A percentile compares a stretch with the other conserved stretches of the same genome.
Evolutionary conservation across 192 early-diverging fungal genomes (phyloP).

Genomic region (Oehlia diaphana): DNA sequence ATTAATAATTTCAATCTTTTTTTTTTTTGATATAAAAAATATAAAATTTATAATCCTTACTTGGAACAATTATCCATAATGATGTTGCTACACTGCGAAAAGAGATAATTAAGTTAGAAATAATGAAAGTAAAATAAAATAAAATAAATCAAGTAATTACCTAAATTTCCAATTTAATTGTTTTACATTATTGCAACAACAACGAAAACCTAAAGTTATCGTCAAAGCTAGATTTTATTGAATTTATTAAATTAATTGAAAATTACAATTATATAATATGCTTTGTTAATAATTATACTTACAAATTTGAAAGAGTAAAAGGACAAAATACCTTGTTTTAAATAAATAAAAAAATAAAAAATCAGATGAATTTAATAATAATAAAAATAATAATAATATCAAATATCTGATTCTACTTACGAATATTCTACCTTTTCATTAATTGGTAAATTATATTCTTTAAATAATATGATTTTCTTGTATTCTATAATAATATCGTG

Average conservation of each 20-base stretch:
- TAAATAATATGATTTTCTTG: background rate
- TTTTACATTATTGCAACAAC: background rate
- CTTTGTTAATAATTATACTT: background rate
- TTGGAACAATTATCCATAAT: background rate
- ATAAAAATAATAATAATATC: background rate
- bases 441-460: background rate
- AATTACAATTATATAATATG: background rate
- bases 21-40: background rate
- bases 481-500: background rate
- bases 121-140: background rate
- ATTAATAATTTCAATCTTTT: background rate
- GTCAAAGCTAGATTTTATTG: background rate
- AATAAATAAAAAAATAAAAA: background rate
- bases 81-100: background rate
- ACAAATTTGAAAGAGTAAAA: background rate
- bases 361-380: background rate
- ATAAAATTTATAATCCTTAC: background rate
- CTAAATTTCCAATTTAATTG: background rate
- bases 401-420: background rate
- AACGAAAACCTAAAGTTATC: background rate
- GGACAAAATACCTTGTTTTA: background rate
- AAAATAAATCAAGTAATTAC: background rate
- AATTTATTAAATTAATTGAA: background rate
- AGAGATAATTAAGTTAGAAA: background rate
- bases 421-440: background rate